Percentiles rank a stretch among this genome's conserved stretches.
Evolutionary conservation across 257 asterid genomes (phyloP).

Genomic region (Forsythia suspensa): DNA sequence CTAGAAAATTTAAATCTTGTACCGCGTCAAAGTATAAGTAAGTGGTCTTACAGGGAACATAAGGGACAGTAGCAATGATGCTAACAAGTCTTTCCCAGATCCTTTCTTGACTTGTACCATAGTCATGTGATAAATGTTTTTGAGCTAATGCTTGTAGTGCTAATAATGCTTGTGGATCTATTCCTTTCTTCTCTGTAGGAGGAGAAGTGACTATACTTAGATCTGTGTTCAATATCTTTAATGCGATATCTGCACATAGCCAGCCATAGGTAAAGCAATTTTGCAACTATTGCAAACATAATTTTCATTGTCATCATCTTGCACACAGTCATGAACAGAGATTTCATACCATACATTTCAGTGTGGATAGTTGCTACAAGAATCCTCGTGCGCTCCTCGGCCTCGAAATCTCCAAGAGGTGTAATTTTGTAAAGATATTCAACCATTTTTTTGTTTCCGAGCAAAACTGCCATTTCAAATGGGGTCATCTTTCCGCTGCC

Average conservation of each 20-base stretch:
- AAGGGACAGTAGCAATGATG: neutral
- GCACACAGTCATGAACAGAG: neutral
- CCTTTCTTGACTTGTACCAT: neutral
- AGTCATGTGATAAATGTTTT: neutral
- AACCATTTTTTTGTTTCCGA: conserved; percentile 21
- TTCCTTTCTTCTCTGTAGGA: neutral
- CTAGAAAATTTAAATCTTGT: too few species aligned
- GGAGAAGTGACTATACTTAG: neutral
- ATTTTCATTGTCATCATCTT: neutral
- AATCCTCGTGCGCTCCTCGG: neutral
- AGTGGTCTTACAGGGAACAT: neutral
- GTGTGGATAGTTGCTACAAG: neutral
- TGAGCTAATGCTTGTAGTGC: neutral
- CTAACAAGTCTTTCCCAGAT: neutral
- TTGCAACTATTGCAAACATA: neutral
- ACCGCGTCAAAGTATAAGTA: too few species aligned
- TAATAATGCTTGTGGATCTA: neutral
- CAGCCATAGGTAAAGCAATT: neutral
- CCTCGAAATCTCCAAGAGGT: neutral
- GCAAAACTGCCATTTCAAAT: conserved; percentile 10
- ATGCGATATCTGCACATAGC: neutral
- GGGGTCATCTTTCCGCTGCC: neutral
- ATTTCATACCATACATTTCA: conserved; percentile 21
- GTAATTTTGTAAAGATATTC: conserved; percentile 12
- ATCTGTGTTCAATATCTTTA: neutral